Conservation (phyloP, 768 basidiomycete genomes). For the Dendrothele bispora region DNA sequence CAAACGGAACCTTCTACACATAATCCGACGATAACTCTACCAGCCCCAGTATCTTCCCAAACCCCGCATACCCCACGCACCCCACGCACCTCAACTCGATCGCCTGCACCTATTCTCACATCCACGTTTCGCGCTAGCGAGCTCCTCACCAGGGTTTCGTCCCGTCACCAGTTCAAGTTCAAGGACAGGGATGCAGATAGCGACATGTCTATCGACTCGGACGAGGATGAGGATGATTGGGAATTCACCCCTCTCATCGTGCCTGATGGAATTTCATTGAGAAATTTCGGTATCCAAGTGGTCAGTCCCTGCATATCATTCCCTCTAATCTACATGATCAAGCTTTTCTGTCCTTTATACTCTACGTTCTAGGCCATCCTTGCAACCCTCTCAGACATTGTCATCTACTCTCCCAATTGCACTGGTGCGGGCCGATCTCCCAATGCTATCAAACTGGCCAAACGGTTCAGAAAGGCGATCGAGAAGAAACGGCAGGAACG, state of each 20-base stretch:
- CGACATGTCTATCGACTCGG: conserved; percentile 1
- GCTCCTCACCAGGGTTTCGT: conserved; percentile 33
- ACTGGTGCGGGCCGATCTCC: conserved; percentile 49
- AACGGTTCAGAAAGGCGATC: conserved; percentile 64
- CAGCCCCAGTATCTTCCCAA: too few species aligned
- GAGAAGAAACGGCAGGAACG: conserved; percentile 56
- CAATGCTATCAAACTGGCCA: conserved; percentile 56
- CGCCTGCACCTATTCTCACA: conserved; percentile 40
- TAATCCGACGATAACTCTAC: too few species aligned
- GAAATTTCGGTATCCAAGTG: conserved; percentile 88
- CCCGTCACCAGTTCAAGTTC: conserved; percentile 7
- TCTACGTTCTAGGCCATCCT: conserved; percentile 78
- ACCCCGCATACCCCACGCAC: not conserved
- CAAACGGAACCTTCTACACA: too few species aligned
- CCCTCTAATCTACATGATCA: conserved; percentile 3
- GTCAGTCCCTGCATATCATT: conserved; percentile 45
- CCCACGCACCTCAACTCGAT: too few species aligned
- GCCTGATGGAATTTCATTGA: conserved; percentile 77
- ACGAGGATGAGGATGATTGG: conserved; percentile 36
- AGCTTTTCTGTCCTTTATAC: not conserved
- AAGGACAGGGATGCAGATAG: too few species aligned
- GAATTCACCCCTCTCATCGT: conserved; percentile 71
- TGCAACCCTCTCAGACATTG: conserved; percentile 82
- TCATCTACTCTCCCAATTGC: conserved; percentile 73
- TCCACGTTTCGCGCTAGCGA: conserved; percentile 51